Conservation (phyloP, 768 basidiomycete species). For the Mycena kentingensis region DNA sequence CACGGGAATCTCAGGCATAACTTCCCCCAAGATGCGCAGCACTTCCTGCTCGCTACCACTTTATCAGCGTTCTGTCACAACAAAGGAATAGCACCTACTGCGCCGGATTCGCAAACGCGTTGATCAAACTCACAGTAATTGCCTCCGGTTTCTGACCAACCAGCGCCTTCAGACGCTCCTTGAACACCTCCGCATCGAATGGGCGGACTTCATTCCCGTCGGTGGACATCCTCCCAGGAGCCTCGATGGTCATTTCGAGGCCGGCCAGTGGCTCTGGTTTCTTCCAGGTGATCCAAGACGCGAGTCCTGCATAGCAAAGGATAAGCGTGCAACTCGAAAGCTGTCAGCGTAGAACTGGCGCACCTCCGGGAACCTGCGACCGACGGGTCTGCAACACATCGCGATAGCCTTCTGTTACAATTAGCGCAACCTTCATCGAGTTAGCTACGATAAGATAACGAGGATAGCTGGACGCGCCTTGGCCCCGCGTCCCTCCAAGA, state of each 20-base stretch:
- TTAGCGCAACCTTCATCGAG: constrained; percentile 13
- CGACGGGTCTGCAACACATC: constrained; percentile 20
- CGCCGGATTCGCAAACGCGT: constrained; percentile 16
- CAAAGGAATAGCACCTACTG: constrained; percentile 9
- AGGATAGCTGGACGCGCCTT: constrained; percentile 1
- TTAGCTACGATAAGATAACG: not conserved
- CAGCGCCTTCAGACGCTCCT: constrained; percentile 8
- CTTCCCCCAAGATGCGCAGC: constrained; percentile 6
- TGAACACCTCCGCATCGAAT: constrained; percentile 15
- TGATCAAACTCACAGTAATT: constrained; percentile 18
- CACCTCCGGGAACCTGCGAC: constrained; percentile 22
- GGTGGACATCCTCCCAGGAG: constrained; percentile 20
- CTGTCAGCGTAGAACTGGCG: no score
- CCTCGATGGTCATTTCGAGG: constrained; percentile 23
- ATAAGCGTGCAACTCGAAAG: no score
- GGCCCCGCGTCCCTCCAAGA: constrained; percentile 25
- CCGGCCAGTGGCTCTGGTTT: constrained; percentile 22
- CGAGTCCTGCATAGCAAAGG: constrained; percentile 12
- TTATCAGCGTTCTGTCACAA: no score
- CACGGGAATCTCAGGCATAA: constrained; percentile 16
- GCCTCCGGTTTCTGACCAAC: constrained; percentile 9
- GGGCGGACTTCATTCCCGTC: constrained; percentile 18
- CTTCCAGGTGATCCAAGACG: constrained; percentile 16
- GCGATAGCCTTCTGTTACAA: constrained; percentile 26
- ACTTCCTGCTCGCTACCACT: constrained; percentile 11